Conservation (phyloP, 441 rosid species). For the Hura crepitans region DNA sequence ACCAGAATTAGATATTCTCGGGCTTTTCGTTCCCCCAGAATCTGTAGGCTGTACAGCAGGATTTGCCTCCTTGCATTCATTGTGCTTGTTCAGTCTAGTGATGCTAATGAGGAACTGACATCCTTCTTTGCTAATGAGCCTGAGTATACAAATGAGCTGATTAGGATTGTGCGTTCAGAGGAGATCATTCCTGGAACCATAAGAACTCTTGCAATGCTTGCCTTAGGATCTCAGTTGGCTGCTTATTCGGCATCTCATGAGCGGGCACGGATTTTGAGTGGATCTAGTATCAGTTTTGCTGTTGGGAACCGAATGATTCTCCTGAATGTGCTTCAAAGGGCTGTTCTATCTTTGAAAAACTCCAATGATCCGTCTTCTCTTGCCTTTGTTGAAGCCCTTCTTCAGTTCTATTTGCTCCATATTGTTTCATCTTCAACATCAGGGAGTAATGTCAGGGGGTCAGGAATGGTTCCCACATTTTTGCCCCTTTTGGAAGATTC, state of each 20-base stretch:
- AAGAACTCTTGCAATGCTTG: conserved; percentile 92
- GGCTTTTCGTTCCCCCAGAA: conserved; percentile 82
- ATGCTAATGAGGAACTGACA: conserved; percentile 84
- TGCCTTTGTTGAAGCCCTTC: conserved; percentile 94
- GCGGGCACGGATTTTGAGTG: conserved; percentile 85
- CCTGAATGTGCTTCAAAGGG: conserved; percentile 96
- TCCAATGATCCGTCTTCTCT: conserved; percentile 83
- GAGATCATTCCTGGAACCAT: conserved; percentile 78
- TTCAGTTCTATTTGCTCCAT: conserved; percentile 95
- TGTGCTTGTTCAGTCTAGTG: conserved; percentile 95
- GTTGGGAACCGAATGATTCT: conserved; percentile 90
- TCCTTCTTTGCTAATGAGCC: conserved; percentile 98
- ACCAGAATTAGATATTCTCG: conserved; percentile 93
- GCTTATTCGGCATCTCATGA: conserved; percentile 95
- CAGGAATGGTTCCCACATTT: conserved; percentile 95
- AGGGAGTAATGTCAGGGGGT: conserved; percentile 86
- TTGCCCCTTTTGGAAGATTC: conserved; percentile 90
- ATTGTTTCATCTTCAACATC: conserved; percentile 93
- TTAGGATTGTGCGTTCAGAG: conserved; percentile 90
- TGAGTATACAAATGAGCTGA: conserved; percentile 91
- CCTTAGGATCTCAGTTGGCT: conserved; percentile 94
- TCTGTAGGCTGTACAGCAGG: conserved; percentile 87
- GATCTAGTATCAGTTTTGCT: conserved; percentile 91
- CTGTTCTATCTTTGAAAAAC: conserved; percentile 70
- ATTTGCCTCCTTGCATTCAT: conserved; percentile 93